Evolutionary conservation across 208 protist genomes (phyloP).

Genomic region (Angomonas deanei): DNA sequence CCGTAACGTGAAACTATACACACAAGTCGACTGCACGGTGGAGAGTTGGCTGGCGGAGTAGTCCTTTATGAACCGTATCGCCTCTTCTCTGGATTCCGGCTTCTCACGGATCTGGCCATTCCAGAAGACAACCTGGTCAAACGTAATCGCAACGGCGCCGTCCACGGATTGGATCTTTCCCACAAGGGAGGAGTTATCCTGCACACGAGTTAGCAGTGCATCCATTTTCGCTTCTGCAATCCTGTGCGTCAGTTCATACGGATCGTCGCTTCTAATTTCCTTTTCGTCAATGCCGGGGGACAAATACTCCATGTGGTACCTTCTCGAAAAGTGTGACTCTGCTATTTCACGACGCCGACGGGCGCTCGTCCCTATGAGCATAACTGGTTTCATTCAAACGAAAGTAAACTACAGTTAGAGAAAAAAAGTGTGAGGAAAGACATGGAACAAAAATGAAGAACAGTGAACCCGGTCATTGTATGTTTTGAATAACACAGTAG

Average conservation of each 20-base stretch:
- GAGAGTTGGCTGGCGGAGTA: conserved; percentile 57
- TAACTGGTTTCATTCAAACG: conserved; percentile 24
- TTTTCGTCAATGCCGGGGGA: conserved; percentile 87
- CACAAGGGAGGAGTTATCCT: conserved; percentile 4
- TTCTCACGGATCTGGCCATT: conserved; percentile 80
- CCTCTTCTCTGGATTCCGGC: conserved; percentile 41
- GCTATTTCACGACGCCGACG: conserved; percentile 30
- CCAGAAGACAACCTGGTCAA: conserved; percentile 84
- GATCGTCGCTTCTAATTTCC: conserved; percentile 33
- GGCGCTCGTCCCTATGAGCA: conserved; percentile 80
- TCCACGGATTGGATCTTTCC: conserved; percentile 4
- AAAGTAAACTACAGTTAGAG: background rate
- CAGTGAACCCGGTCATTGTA: too few relatives aligned
- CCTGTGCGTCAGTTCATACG: conserved; percentile 43
- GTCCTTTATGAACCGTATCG: conserved; percentile 33
- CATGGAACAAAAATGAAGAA: background rate
- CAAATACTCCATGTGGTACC: conserved; percentile 39
- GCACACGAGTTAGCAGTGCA: conserved; percentile 11
- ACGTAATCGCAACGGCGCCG: conserved; percentile 52
- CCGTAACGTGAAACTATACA: conserved; percentile 27
- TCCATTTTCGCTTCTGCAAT: conserved; percentile 40
- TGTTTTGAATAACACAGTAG: too few relatives aligned
- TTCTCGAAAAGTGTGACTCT: conserved; percentile 23
- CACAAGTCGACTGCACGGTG: conserved; percentile 66
- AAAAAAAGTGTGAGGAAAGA: background rate